Conservation (phyloP, 2,329 filamentous ascomycete genomes). For the Phyllosticta citrichinensis region DNA sequence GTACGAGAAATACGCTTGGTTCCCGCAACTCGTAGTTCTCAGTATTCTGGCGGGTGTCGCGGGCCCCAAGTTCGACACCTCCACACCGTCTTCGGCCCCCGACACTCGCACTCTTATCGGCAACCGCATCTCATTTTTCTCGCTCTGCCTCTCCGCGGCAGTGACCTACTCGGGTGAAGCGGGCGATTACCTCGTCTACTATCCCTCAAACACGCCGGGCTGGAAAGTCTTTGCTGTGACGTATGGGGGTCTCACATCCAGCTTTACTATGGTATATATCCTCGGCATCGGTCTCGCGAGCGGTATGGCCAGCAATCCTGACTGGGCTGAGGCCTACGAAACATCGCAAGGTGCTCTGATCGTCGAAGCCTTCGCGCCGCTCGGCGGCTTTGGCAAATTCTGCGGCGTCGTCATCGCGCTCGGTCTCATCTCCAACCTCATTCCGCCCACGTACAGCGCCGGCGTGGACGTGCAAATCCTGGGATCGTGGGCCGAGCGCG, state of each 20-base stretch:
- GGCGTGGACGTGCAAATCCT: slow-evolving; percentile 61
- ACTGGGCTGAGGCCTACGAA: slow-evolving; percentile 49
- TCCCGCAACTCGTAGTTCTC: slow-evolving; percentile 52
- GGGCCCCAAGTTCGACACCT: slow-evolving; percentile 48
- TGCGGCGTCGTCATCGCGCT: slow-evolving; percentile 55
- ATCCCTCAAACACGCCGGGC: slow-evolving; percentile 42
- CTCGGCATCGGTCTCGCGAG: slow-evolving; percentile 53
- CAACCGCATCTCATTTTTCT: slow-evolving; percentile 58
- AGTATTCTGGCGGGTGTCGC: slow-evolving; percentile 54
- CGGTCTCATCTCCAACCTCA: slow-evolving; percentile 55
- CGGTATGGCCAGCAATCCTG: slow-evolving; percentile 41
- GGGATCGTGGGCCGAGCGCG: slow-evolving; percentile 44
- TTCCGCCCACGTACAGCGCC: slow-evolving; percentile 54
- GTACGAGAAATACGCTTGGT: slow-evolving; percentile 59
- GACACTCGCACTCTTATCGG: slow-evolving; percentile 43
- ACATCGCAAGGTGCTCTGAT: slow-evolving; percentile 55
- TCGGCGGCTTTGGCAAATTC: slow-evolving; percentile 56
- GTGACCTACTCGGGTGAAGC: slow-evolving; percentile 54
- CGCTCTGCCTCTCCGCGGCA: slow-evolving; percentile 53
- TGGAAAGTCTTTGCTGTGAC: slow-evolving; percentile 48
- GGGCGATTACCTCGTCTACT: slow-evolving; percentile 62
- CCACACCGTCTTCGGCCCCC: slow-evolving; percentile 40
- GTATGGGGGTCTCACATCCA: slow-evolving; percentile 44
- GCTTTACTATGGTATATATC: slow-evolving; percentile 52
- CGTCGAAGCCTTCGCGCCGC: slow-evolving; percentile 48